Base-by-base conservation (phyloP, 768 basidiomycete genomes). In the Lactifluus pinguis region DNA sequence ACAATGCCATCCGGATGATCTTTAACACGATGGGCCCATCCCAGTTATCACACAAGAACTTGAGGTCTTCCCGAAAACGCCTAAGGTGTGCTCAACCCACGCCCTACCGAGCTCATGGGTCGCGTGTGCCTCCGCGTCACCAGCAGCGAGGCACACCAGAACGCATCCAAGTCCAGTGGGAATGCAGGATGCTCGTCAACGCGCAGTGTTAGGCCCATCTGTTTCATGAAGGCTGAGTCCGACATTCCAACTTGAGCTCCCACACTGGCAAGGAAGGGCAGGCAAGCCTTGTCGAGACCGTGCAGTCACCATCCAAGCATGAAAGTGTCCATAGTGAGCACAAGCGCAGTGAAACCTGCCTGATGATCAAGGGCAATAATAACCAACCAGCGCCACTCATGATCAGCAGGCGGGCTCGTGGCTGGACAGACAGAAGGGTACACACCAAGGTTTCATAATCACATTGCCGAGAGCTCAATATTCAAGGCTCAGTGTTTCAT, bases 291-390 rank as follows among this genome's bases (percentile, higher is more conserved):
- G 52, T 81, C 77, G 56, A 92, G 74, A 68, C 91, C 89, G 69
- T 86, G 84, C 4, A 87, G 87, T 3, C 87, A 82, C 86, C 86
- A 91, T 25, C 87, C 89, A 34, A 90, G 71, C 0, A 73, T 55
- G 79, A 84, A 83, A 1, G 87, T 86, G 71, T 92, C 89, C 13
- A 91, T 76, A 0, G 90, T 91, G 64, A 92, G 77, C n/a, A 92
- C 82, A 38, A 92, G 83, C 14, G 83, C 81, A 4, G 75, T 80
- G 73, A 82, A 92, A 15, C 85, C 85, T 55, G 72, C 81, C 1
- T n/a, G n/a, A 25, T 25, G 25, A 2, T 25, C 25, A 25, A 2
- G 2, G 25, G 25, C 25, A 25, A 25, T 25, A 25, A 25, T 2
- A 25, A 25, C 2, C 25, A 25, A 25, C 25, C 25, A 25, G 25